Evolutionary conservation across 2,329 filamentous ascomycete species (phyloP).

Genomic region (Fusarium globosum): DNA sequence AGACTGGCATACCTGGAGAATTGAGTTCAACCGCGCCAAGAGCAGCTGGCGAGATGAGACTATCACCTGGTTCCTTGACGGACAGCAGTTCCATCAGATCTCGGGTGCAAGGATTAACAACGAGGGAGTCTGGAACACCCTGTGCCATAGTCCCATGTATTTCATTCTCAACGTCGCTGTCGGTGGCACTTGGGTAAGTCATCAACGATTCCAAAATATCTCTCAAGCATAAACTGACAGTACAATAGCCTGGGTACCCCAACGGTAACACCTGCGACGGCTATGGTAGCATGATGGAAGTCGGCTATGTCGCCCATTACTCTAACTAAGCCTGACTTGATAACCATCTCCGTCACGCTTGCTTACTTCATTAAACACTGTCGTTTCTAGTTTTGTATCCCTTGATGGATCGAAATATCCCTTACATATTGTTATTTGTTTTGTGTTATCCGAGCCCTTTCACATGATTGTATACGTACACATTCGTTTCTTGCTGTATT

Average conservation of each 20-base stretch:
- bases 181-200: slow-evolving; percentile 61
- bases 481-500: neutral
- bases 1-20: slow-evolving; percentile 60
- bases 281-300: slow-evolving; percentile 60
- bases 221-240: neutral
- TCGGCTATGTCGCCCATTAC: slow-evolving; percentile 59
- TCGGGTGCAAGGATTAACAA: slow-evolving; percentile 57
- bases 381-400: neutral
- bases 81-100: slow-evolving; percentile 56
- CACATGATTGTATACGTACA: rapidly evolving
- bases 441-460: too few species aligned
- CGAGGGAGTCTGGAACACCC: slow-evolving; percentile 56
- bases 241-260: slow-evolving; percentile 57
- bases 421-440: neutral
- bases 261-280: slow-evolving; percentile 56
- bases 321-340: neutral
- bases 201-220: rapidly evolving
- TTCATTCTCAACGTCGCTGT: slow-evolving; percentile 65
- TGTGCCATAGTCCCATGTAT: slow-evolving; percentile 61
- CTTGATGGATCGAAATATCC: neutral
- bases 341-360: rapidly evolving
- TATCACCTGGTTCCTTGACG: slow-evolving; percentile 62
- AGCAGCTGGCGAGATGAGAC: slow-evolving; percentile 59
- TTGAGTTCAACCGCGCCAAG: slow-evolving; percentile 58
- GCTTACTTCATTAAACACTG: rapidly evolving